Percentiles rank a stretch among this genome's conserved stretches.
These are phyloP conservation scores for Sindora glabra DNA, from an alignment of 306 rosid species.

Conservation along the genomic window DNA sequence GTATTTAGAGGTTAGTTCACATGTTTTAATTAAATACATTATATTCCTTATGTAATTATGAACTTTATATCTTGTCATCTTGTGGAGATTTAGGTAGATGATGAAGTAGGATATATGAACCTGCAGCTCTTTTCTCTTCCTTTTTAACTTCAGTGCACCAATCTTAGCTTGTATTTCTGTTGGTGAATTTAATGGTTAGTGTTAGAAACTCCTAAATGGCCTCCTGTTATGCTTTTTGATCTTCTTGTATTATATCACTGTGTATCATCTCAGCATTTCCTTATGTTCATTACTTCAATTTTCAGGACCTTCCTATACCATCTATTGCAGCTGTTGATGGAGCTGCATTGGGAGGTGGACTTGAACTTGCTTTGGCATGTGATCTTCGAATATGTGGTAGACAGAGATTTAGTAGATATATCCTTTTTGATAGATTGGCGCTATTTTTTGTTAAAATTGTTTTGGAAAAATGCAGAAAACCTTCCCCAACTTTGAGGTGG, in stretches of 20 bases:
- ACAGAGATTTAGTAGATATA: background rate
- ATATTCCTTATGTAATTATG: conserved; percentile 6
- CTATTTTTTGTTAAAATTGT: too few relatives aligned
- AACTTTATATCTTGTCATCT: background rate
- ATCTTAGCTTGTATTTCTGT: background rate
- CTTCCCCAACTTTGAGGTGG: too few relatives aligned
- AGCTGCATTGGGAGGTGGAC: conserved; percentile 93
- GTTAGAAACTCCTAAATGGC: background rate
- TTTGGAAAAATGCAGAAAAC: too few relatives aligned
- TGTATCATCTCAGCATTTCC: background rate
- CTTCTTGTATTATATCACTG: background rate
- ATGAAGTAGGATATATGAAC: background rate
- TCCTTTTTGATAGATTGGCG: background rate
- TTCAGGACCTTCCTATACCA: conserved; percentile 63
- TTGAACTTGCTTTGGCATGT: conserved; percentile 91
- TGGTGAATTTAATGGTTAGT: background rate
- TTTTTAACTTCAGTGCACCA: background rate
- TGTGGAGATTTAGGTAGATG: background rate
- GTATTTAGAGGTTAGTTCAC: conserved; percentile 51
- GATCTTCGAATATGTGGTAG: conserved; percentile 95
- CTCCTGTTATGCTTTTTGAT: conserved; percentile 8
- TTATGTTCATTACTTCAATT: background rate
- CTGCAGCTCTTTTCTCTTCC: background rate
- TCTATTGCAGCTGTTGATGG: conserved; percentile 91
- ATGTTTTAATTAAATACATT: conserved; percentile 2